Conservation (phyloP, 2,329 filamentous ascomycete species). For the Scytalidium sp. region DNA sequence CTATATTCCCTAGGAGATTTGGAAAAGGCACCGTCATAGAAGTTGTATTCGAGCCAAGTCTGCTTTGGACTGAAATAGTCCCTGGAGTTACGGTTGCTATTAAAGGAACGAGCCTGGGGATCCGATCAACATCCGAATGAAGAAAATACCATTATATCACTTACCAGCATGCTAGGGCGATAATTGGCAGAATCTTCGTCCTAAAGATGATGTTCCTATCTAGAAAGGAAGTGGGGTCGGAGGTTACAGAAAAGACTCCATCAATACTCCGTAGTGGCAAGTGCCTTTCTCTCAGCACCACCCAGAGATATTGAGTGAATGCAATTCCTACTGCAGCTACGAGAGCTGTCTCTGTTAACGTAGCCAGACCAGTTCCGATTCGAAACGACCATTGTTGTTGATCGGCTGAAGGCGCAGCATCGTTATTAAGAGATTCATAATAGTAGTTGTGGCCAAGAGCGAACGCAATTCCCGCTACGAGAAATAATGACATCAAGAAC, state of each 20-base stretch:
- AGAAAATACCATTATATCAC: too few species aligned
- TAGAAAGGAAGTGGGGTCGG: constrained; percentile 9
- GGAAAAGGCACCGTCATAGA: too few species aligned
- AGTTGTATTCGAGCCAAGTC: too few species aligned
- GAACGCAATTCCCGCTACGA: too few species aligned
- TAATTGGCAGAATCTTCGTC: constrained; percentile 4
- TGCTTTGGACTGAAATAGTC: too few species aligned
- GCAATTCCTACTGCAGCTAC: constrained; percentile 7
- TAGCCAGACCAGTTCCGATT: constrained; percentile 15
- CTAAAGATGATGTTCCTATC: constrained; percentile 3
- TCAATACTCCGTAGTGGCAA: constrained; percentile 13
- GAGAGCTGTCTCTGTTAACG: constrained; percentile 10
- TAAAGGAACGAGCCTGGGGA: too few species aligned
- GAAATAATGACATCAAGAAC: too few species aligned
- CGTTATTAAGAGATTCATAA: too few species aligned
- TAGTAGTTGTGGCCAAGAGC: background rate
- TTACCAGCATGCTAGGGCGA: constrained; percentile 5
- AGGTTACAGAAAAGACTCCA: constrained; percentile 12
- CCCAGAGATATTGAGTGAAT: constrained; percentile 18
- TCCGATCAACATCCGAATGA: too few species aligned
- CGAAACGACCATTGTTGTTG: constrained; percentile 11
- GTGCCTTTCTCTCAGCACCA: constrained; percentile 9
- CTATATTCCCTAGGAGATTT: too few species aligned
- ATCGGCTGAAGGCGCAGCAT: background rate
- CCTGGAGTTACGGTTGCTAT: too few species aligned